These are phyloP conservation scores for Kwoniella shivajii DNA, from an alignment of 1,284 basidiomycete genomes.

Conservation along the genomic window DNA sequence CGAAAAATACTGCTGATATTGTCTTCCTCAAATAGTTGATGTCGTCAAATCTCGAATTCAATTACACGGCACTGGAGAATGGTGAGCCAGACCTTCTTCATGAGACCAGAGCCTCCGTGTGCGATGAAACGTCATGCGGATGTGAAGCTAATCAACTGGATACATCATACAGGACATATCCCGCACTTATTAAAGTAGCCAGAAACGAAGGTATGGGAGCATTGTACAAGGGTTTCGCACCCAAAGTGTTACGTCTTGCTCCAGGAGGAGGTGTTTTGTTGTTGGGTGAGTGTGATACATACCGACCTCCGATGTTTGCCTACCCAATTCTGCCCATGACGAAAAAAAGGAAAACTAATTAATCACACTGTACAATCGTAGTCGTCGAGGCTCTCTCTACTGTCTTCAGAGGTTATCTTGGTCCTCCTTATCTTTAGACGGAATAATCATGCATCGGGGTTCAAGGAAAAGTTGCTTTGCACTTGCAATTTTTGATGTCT, in stretches of 20 bases:
- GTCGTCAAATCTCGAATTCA: constrained; percentile 94
- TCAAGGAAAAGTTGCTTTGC: too few relatives aligned
- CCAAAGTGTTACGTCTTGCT: constrained; percentile 71
- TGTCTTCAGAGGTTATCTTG: constrained; percentile 30
- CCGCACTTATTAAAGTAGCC: constrained; percentile 70
- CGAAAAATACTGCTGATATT: constrained; percentile 4
- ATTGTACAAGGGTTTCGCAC: constrained; percentile 79
- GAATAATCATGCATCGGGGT: constrained; percentile 1
- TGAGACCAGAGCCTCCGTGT: not conserved
- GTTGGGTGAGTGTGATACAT: constrained; percentile 55
- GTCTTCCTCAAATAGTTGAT: constrained; percentile 53
- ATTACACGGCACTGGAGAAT: constrained; percentile 86
- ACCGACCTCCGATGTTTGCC: too few relatives aligned
- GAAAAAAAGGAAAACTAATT: not conserved
- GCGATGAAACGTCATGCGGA: not conserved
- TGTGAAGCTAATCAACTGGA: not conserved
- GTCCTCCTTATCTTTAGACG: constrained; percentile 30
- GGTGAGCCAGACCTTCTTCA: constrained; percentile 53
- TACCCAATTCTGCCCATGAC: not conserved
- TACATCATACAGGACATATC: constrained; percentile 42
- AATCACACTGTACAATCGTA: not conserved
- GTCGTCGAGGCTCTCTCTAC: constrained; percentile 53
- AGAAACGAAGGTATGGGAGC: constrained; percentile 87
- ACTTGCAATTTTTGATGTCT: too few relatives aligned
- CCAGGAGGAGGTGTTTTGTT: constrained; percentile 94